Percentiles rank a stretch among this genome's conserved stretches.
These are phyloP conservation scores for Phylloporus scabripes DNA, from an alignment of 768 basidiomycete genomes.

Conservation along the genomic window DNA sequence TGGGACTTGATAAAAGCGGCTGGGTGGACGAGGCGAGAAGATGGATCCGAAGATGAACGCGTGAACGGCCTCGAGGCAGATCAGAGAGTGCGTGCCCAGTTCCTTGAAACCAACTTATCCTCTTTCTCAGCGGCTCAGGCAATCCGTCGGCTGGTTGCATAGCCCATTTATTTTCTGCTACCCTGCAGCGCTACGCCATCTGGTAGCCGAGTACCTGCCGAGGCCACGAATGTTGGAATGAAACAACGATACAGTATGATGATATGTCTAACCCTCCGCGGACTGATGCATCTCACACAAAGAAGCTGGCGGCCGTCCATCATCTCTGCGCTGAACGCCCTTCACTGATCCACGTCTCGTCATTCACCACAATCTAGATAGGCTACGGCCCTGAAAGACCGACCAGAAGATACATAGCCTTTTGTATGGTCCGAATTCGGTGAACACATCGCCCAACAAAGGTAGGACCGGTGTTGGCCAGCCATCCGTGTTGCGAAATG, in stretches of 20 bases:
- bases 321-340: too few relatives aligned
- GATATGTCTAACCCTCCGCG: too few relatives aligned
- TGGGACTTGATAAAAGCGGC: conserved; percentile 4
- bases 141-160: not conserved
- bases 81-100: conserved; percentile 2
- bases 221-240: too few relatives aligned
- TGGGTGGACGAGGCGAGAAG: too few relatives aligned
- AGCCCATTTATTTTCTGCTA: not conserved
- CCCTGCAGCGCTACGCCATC: not conserved
- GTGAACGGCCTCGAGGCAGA: conserved; percentile 22
- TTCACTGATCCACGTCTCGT: conserved; percentile 3
- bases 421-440: not conserved
- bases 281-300: too few relatives aligned
- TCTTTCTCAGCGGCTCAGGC: not conserved
- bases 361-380: not conserved
- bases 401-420: not conserved
- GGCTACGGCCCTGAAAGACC: not conserved
- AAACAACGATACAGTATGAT: too few relatives aligned
- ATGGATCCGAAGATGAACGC: conserved; percentile 15
- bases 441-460: not conserved
- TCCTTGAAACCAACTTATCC: conserved; percentile 8
- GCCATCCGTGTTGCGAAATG: not conserved
- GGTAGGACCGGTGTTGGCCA: not conserved
- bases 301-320: too few relatives aligned
- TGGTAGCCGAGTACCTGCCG: too few relatives aligned